Conservation (phyloP, 768 basidiomycete genomes). For the Rhizopogon roseolus region DNA sequence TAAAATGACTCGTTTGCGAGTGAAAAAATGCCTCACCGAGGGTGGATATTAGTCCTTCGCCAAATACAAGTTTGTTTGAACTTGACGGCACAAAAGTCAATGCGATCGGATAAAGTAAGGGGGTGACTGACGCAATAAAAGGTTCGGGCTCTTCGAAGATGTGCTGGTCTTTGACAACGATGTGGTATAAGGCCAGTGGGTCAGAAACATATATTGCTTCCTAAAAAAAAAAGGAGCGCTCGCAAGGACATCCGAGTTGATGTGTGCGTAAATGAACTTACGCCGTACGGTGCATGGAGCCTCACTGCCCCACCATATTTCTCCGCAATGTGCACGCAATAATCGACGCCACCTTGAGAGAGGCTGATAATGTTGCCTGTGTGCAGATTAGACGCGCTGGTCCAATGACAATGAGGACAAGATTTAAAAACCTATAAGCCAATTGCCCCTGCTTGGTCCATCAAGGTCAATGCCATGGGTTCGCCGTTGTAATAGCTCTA, state of each 20-base stretch:
- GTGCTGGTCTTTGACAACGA: conserved; percentile 44
- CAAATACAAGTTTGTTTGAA: conserved; percentile 41
- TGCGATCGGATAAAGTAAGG: neutral
- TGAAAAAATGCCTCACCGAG: conserved; percentile 5
- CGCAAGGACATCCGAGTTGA: neutral
- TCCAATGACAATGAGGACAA: too few relatives aligned
- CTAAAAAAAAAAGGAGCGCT: neutral
- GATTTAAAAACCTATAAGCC: neutral
- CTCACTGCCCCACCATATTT: neutral
- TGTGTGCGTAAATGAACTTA: neutral
- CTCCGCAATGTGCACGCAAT: neutral
- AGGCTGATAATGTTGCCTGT: neutral
- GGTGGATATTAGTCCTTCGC: conserved; percentile 37
- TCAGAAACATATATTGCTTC: conserved; percentile 37
- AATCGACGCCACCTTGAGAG: neutral
- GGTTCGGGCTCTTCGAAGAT: conserved; percentile 42
- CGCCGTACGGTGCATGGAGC: neutral
- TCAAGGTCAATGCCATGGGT: too few relatives aligned
- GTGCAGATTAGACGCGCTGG: neutral
- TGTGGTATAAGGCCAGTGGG: conserved; percentile 41
- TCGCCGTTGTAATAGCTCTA: too few relatives aligned
- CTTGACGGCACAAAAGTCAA: conserved; percentile 16
- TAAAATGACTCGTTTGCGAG: conserved; percentile 12
- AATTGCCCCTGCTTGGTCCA: neutral
- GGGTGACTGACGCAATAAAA: conserved; percentile 36